Percentiles rank a stretch among this genome's conserved stretches.
These are phyloP conservation scores for Irpex sp. DNA, from an alignment of 1,284 basidiomycete genomes.

Conservation along the genomic window DNA sequence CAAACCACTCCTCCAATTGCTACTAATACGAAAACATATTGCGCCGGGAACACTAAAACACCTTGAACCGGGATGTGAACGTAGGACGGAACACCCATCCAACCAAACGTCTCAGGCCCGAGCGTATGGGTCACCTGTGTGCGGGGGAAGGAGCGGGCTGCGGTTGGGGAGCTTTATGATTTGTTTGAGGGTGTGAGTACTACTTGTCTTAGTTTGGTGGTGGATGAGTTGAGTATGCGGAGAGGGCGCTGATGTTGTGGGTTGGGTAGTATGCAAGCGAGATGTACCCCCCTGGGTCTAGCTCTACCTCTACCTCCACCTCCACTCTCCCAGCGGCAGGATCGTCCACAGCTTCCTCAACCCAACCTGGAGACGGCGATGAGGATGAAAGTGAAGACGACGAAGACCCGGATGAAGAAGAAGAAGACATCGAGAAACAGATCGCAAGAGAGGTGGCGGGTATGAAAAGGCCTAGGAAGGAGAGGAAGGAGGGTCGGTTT, in stretches of 20 bases:
- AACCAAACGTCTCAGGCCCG: conserved; percentile 63
- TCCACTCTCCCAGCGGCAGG: too few relatives aligned
- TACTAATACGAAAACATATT: too few relatives aligned
- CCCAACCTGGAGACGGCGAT: too few relatives aligned
- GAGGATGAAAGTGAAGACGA: too few relatives aligned
- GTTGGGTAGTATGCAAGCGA: conserved; percentile 53
- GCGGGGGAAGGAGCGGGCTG: conserved; percentile 74
- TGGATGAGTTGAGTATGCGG: too few relatives aligned
- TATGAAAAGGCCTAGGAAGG: conserved; percentile 59
- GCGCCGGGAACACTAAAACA: background rate
- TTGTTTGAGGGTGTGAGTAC: conserved; percentile 66
- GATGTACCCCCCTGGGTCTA: conserved; percentile 58
- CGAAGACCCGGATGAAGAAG: conserved; percentile 26
- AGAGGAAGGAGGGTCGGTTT: conserved; percentile 56
- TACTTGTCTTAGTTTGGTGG: background rate
- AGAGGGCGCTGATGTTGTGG: background rate
- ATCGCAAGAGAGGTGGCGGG: conserved; percentile 64
- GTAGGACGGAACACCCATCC: conserved; percentile 60
- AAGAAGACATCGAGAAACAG: conserved; percentile 58
- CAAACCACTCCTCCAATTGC: background rate
- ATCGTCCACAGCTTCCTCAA: too few relatives aligned
- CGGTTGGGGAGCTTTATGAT: conserved; percentile 70
- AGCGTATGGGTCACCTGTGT: conserved; percentile 79
- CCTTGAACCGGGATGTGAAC: background rate
- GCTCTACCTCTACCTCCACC: too few relatives aligned